Evolutionary conservation across 495 filamentous ascomycete genomes (phyloP), one percentile per base, ranked within the genome.

Genomic region (Cudoniella acicularis): DNA sequence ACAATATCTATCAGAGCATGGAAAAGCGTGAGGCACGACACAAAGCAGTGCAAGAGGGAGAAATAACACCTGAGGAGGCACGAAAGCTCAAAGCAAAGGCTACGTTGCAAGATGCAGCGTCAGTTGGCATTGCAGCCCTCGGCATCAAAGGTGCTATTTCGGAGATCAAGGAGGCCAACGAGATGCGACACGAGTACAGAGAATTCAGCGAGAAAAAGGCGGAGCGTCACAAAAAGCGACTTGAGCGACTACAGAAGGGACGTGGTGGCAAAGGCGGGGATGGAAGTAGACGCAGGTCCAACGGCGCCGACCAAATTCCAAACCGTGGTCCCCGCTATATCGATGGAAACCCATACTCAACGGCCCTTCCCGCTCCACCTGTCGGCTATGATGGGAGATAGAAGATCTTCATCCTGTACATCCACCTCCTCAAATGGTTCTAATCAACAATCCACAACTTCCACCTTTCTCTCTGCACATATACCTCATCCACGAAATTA

Each of bases 71-170:
- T 0, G 83, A 91, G 57, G 83, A 94, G 69, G 90, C 90, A 49
- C 78, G 83, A 57, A 91, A 87, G 71, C 76, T 84, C 54, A 87
- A 87, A 67, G 81, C 83, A 10, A 95, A 89, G 70, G 87, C 87
- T 17, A 78, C 87, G 54, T 62, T 91, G 50, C 82, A 87, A 68
- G 90, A 95, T 69, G 83, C 84, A 10, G 86, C 90, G 1, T 87
- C 87, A 36, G 76, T 96, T 0, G 90, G 91, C 62, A 87, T 96
- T 50, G 91, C 91, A 11, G 90, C 89, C 2, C 76, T 95, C 27
- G 90, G 92, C 67, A 87, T 96, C 77, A 92, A 91, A 72, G 86
- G 87, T 30, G 91, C 90, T 43, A 77, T 91, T 62, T 80, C 79
- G 2, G 89, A 92, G 69, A 65, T 67, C 58, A 67, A 67, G 56